phyloP scores from a whole-genome alignment of 2,329 filamentous ascomycete genomes.

The Penicillium capsulatum region DNA sequence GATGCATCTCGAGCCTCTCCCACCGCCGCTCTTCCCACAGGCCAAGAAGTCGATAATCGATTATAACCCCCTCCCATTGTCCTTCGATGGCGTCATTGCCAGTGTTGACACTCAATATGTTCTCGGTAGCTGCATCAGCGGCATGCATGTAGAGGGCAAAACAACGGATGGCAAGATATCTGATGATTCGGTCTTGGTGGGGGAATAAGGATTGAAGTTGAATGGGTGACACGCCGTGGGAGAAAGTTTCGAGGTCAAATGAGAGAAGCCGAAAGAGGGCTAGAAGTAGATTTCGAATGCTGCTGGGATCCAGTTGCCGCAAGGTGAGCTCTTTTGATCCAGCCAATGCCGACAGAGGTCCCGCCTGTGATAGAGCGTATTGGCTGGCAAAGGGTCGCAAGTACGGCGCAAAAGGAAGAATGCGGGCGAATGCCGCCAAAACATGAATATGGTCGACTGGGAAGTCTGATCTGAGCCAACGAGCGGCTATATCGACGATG shows the following conservation, averaged over 20 bases:
- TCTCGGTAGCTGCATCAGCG: constrained; percentile 72
- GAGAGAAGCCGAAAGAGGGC: constrained; percentile 74
- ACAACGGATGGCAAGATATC: constrained; percentile 76
- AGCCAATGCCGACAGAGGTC: constrained; percentile 32
- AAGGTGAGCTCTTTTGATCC: constrained; percentile 29
- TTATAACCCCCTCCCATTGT: constrained; percentile 66
- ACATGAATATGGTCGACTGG: constrained; percentile 40
- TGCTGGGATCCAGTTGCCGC: constrained; percentile 34
- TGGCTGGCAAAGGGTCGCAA: constrained; percentile 68
- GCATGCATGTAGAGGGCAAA: constrained; percentile 75
- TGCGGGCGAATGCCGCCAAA: constrained; percentile 70
- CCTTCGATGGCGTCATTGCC: constrained; percentile 61
- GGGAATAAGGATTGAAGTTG: constrained; percentile 66
- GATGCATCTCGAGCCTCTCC: constrained; percentile 36
- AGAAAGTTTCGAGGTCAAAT: constrained; percentile 67
- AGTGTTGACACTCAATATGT: constrained; percentile 64
- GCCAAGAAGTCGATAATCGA: constrained; percentile 73
- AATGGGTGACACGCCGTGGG: constrained; percentile 59
- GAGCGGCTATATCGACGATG: constrained; percentile 76
- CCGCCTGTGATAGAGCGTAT: constrained; percentile 33
- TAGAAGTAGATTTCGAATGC: constrained; percentile 53
- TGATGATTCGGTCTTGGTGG: constrained; percentile 55
- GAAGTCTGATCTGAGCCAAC: constrained; percentile 58
- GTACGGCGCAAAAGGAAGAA: constrained; percentile 77
- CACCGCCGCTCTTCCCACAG: constrained; percentile 61